Evolutionary conservation across 768 basidiomycete genomes (phyloP).

Genomic region (Glaciozyma antarctica): DNA sequence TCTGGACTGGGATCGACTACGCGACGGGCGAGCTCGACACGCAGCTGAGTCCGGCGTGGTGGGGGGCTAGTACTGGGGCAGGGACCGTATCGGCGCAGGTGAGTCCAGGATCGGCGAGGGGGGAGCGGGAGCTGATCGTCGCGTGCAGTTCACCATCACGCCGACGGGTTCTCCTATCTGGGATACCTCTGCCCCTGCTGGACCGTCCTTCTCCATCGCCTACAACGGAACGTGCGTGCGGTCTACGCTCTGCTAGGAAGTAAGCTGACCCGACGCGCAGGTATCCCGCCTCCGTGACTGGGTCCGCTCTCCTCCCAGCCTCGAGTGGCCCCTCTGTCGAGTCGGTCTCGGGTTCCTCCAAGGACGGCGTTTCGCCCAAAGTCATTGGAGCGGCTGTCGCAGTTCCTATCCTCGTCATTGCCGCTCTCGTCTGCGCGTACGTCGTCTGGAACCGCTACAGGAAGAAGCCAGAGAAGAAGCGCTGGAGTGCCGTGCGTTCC

Average conservation of each 20-base stretch:
- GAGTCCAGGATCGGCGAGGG: not conserved
- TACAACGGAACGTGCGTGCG: slow-evolving; percentile 26
- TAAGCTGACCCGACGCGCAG: not conserved
- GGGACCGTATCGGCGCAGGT: slow-evolving; percentile 25
- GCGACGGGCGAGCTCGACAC: slow-evolving; percentile 13
- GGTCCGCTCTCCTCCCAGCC: not conserved
- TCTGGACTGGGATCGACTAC: slow-evolving; percentile 24
- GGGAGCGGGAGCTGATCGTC: not conserved
- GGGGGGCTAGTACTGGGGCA: slow-evolving; percentile 26
- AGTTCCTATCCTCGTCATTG: slow-evolving; percentile 17
- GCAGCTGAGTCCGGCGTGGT: slow-evolving; percentile 26
- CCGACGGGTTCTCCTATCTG: slow-evolving; percentile 22
- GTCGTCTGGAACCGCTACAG: slow-evolving; percentile 9
- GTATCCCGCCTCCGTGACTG: slow-evolving; percentile 24
- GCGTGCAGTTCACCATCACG: slow-evolving; percentile 19
- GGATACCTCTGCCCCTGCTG: slow-evolving; percentile 23
- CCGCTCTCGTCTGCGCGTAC: slow-evolving; percentile 2
- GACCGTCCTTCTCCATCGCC: slow-evolving; percentile 25
- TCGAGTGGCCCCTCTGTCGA: slow-evolving; percentile 28
- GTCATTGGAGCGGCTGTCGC: slow-evolving; percentile 25
- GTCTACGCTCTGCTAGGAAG: not conserved
- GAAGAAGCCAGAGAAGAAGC: slow-evolving; percentile 26
- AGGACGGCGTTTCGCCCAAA: slow-evolving; percentile 7
- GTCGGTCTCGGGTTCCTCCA: slow-evolving; percentile 8
- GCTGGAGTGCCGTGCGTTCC: slow-evolving; percentile 23